Percentiles rank a stretch among this genome's conserved stretches.
These are phyloP conservation scores for Vigna reflexopilosa DNA, from an alignment of 306 rosid species.

Conservation along the genomic window DNA sequence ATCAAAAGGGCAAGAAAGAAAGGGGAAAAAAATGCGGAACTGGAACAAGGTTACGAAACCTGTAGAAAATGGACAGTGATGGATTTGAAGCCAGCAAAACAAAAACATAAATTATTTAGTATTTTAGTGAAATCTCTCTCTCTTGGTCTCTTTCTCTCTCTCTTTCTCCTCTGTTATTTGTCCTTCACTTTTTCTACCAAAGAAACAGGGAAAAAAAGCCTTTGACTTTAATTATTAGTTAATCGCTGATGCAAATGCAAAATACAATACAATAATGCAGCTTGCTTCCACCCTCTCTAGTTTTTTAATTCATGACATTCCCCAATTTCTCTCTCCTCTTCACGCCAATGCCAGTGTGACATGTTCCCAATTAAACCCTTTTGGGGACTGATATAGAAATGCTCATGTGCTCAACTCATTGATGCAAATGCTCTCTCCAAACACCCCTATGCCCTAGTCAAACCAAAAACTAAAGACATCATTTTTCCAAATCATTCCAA, in stretches of 20 bases:
- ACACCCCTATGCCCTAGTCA: slow-evolving; percentile 37
- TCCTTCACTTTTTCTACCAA: slow-evolving; percentile 58
- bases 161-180: slow-evolving; percentile 50
- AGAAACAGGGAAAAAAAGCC: slow-evolving; percentile 48
- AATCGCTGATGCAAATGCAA: slow-evolving; percentile 36
- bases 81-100: slow-evolving; percentile 65
- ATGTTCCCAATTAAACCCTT: slow-evolving; percentile 45
- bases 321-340: slow-evolving; percentile 33
- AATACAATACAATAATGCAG: slow-evolving; percentile 44
- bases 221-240: slow-evolving; percentile 45
- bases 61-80: slow-evolving; percentile 58
- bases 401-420: slow-evolving; percentile 45
- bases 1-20: slow-evolving; percentile 30
- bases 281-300: slow-evolving; percentile 29
- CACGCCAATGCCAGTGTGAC: slow-evolving; percentile 46
- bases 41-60: slow-evolving; percentile 49
- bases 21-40: slow-evolving; percentile 22
- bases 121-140: slow-evolving; percentile 49
- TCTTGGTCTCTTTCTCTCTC: not conserved
- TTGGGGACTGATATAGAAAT: slow-evolving; percentile 41
- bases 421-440: slow-evolving; percentile 6
- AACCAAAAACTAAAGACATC: slow-evolving; percentile 32
- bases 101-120: slow-evolving; percentile 53
- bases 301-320: slow-evolving; percentile 35
- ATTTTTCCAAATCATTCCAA: slow-evolving; percentile 42